Conservation (phyloP, 1,284 basidiomycete genomes). For the Cystobasidium sp. region DNA sequence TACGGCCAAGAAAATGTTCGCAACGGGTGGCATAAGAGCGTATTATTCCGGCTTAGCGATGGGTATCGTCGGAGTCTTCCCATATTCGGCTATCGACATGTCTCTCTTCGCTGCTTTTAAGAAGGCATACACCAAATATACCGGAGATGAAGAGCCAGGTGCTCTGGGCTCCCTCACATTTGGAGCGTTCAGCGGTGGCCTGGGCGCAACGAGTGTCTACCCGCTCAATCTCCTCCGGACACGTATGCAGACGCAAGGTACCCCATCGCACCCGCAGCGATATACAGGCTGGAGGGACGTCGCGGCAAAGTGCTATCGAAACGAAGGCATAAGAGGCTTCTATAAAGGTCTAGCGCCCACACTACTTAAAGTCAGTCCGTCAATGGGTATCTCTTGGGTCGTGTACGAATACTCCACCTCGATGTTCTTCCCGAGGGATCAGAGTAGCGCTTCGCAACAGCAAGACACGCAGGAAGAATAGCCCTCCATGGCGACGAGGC, state of each 20-base stretch:
- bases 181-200: slow-evolving; percentile 57
- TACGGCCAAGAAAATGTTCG: slow-evolving; percentile 70
- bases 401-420: slow-evolving; percentile 42
- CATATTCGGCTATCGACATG: slow-evolving; percentile 58
- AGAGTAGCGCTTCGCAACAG: slow-evolving; percentile 1
- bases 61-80: slow-evolving; percentile 59
- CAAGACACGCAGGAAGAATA: slow-evolving; percentile 19
- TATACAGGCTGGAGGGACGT: slow-evolving; percentile 92
- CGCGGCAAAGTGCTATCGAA: slow-evolving; percentile 73
- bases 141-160: slow-evolving; percentile 57
- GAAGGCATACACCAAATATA: slow-evolving; percentile 58
- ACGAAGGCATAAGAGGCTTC: slow-evolving; percentile 91
- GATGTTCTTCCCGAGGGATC: slow-evolving; percentile 27
- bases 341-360: slow-evolving; percentile 71
- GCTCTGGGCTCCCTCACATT: slow-evolving; percentile 57
- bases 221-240: slow-evolving; percentile 83
- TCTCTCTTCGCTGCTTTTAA: slow-evolving; percentile 60
- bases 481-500: too few relatives aligned
- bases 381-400: slow-evolving; percentile 38
- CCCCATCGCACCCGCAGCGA: slow-evolving; percentile 82
- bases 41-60: slow-evolving; percentile 89
- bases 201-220: slow-evolving; percentile 59
- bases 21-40: slow-evolving; percentile 75
- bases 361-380: slow-evolving; percentile 43
- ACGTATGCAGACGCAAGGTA: slow-evolving; percentile 92